A percentile compares a stretch with the other conserved stretches of the same genome.
These are phyloP conservation scores for Salicornia ramosissima DNA, from an alignment of 148 eudicot genomes.

Conservation along the genomic window DNA sequence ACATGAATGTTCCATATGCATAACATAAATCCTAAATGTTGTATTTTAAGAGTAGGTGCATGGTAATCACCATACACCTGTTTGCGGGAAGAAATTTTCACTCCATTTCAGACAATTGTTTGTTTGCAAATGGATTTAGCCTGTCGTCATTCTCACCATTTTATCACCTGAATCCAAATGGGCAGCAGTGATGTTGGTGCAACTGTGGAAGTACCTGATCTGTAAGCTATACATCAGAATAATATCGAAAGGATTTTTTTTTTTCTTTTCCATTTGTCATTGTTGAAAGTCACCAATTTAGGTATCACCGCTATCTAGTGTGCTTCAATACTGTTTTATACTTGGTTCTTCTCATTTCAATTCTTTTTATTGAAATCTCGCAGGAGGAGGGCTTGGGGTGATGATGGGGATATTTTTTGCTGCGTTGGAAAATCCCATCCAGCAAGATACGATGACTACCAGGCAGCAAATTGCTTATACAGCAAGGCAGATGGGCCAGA, in stretches of 20 bases:
- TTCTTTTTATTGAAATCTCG: constrained; percentile 8
- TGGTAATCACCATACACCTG: too few relatives aligned
- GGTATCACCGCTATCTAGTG: background rate
- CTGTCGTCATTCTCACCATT: background rate
- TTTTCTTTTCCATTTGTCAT: background rate
- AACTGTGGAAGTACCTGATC: background rate
- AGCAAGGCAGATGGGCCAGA: constrained; percentile 87
- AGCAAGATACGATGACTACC: constrained; percentile 68
- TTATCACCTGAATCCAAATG: background rate
- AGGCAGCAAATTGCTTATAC: constrained; percentile 58
- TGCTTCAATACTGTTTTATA: background rate
- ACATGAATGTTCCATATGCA: too few relatives aligned
- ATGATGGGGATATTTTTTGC: constrained; percentile 82
- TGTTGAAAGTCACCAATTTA: background rate
- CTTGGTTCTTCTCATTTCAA: background rate
- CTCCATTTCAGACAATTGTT: background rate
- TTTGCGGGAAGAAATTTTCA: too few relatives aligned
- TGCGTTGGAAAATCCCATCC: constrained; percentile 72
- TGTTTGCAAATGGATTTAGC: background rate
- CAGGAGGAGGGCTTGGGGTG: constrained; percentile 94
- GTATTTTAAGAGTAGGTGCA: too few relatives aligned
- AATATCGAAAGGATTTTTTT: background rate
- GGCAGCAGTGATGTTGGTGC: background rate
- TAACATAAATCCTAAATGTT: too few relatives aligned
- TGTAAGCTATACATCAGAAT: background rate